Evolutionary conservation across 1,284 basidiomycete species (phyloP).

Genomic region (Mycosarcoma mackinlayi): DNA sequence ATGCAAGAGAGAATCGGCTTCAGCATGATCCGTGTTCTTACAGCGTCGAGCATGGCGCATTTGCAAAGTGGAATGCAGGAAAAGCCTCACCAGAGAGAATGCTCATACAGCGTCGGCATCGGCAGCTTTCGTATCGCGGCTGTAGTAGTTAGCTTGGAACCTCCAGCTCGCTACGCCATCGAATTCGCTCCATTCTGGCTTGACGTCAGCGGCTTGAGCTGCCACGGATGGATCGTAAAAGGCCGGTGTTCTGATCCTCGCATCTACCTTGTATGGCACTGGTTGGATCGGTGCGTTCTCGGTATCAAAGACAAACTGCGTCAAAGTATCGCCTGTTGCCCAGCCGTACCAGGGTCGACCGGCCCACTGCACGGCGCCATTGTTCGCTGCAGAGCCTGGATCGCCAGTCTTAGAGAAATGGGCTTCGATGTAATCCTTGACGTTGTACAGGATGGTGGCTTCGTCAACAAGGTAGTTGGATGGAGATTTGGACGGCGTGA

Average conservation of each 20-base stretch:
- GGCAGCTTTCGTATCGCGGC: conserved; percentile 31
- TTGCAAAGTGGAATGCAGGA: no score
- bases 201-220: conserved; percentile 8
- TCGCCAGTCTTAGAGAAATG: conserved; percentile 21
- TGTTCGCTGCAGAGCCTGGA: conserved; percentile 18
- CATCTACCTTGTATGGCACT: conserved; percentile 34
- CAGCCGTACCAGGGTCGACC: conserved; percentile 47
- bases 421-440: conserved; percentile 42
- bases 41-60: no score
- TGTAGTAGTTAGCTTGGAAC: conserved; percentile 34
- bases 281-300: conserved; percentile 23
- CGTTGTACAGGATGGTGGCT: conserved; percentile 36
- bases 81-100: not conserved
- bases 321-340: conserved; percentile 34
- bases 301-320: conserved; percentile 39
- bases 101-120: conserved; percentile 16
- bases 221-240: conserved; percentile 39
- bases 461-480: conserved; percentile 28
- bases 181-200: conserved; percentile 42
- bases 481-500: conserved; percentile 37
- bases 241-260: conserved; percentile 13
- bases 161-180: conserved; percentile 36
- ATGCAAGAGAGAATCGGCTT: no score
- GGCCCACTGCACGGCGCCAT: conserved; percentile 33
- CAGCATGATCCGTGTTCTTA: no score